Evolutionary conservation across 2,329 filamentous ascomycete genomes (phyloP).

Genomic region (Atkinsonella hypoxylon): DNA sequence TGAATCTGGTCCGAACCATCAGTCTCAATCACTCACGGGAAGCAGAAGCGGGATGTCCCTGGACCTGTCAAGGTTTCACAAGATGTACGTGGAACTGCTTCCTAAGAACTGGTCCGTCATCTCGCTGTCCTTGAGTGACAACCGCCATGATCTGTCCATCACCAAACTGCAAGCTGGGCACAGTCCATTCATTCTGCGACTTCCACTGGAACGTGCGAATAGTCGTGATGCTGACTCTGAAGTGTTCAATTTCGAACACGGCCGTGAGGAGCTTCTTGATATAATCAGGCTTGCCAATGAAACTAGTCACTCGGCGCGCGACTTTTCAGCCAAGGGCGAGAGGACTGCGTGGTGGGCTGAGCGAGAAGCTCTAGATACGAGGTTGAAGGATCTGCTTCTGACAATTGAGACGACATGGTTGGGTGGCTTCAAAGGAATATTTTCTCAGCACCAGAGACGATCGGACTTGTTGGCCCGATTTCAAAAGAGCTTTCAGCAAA

Average conservation of each 20-base stretch:
- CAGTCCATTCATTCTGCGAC: conserved; percentile 71
- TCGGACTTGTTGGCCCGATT: conserved; percentile 61
- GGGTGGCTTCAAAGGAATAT: conserved; percentile 88
- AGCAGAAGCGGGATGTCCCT: conserved; percentile 29
- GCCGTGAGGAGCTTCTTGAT: conserved; percentile 65
- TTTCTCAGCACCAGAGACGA: conserved; percentile 59
- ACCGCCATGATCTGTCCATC: conserved; percentile 72
- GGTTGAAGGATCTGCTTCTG: conserved; percentile 64
- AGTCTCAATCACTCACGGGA: neutral
- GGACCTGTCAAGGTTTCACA: conserved; percentile 56
- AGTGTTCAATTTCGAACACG: conserved; percentile 72
- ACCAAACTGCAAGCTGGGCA: conserved; percentile 69
- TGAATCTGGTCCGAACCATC: neutral
- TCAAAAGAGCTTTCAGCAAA: conserved; percentile 62
- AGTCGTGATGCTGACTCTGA: conserved; percentile 68
- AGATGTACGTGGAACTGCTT: conserved; percentile 74
- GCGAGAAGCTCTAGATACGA: conserved; percentile 65
- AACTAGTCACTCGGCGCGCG: conserved; percentile 61
- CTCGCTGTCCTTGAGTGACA: conserved; percentile 74
- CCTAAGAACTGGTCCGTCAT: conserved; percentile 75
- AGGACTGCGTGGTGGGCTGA: conserved; percentile 85
- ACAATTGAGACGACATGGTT: conserved; percentile 92
- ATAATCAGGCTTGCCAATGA: conserved; percentile 75
- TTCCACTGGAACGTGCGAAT: conserved; percentile 74
- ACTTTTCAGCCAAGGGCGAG: conserved; percentile 61